Evolutionary conservation across 352 stramenopile genomes (phyloP), one percentile per base, ranked within the genome.

Genomic region (Globisporangium carolinianum): DNA sequence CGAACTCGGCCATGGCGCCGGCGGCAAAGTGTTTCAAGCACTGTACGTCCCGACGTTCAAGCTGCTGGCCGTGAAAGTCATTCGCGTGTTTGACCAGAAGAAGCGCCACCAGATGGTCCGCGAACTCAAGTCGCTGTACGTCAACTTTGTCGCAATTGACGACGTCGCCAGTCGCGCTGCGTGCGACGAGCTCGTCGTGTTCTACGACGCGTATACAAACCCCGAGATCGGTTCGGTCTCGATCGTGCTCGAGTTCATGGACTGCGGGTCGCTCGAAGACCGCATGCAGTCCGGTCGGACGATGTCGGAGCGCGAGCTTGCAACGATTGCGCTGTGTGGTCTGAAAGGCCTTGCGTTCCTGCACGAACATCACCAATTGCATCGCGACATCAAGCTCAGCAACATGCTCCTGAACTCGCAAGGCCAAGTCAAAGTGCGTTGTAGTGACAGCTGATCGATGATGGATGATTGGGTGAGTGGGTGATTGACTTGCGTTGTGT

Each of bases 181-280:
- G 6, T 93, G 83, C 41, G 72, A 86, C 32, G 83, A 95, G 36
- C 76, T 97, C 39, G 88, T 97, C 8, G 63, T 88, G 8, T 97
- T 98, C 65, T 97, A 96, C 57, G 91, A 98, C 59, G 92, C 92
- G 6, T 98, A 94, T 66, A 96, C 82, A 24, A 95, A 96, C 62
- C 83, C 86, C 0, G 73, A 91, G 51, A 73, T 84, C 6, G 84
- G 87, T 6, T 87, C 76, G 0, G 89, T 98, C 10, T 95, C 82
- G 5, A 97, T 98, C 51, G 81, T 98, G n/a, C 68, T 98, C 18
- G 93, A 98, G 69, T 97, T 97, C 65, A 98, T 98, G 91, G 82
- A 97, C 55, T 87, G 80, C 9, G 93, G 93, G 1, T 97, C 87
- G 7, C 69, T 97, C 1, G 83, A 98, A 68, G 76, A 90, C 41